Evolutionary conservation across 2,329 filamentous ascomycete genomes (phyloP), one percentile per base, ranked within the genome.

Genomic region (Pleomassaria siparia): DNA sequence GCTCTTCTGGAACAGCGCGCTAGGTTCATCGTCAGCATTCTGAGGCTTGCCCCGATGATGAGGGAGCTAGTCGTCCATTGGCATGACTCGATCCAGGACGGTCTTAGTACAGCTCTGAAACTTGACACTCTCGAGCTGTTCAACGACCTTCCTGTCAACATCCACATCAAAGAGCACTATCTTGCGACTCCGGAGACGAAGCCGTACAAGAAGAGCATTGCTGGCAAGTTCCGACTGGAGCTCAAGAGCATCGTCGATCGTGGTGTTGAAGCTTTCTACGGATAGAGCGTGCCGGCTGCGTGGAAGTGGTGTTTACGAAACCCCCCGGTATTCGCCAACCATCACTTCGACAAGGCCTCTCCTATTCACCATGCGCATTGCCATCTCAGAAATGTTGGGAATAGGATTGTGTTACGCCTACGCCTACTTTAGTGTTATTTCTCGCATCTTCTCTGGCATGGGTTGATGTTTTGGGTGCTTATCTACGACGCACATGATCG

Each of bases 51-150:
- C 4, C 63, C 66, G 0, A 48, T 59, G 15, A 58, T 71, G 11
- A 45, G 51, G 20, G 46, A 64, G 13, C 44, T 71, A 1, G 25
- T 43, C 4, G 56, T 71, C n/a, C 51, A 64, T 24, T 71, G 66
- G 66, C 56, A 68, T 44, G 66, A 71, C 44, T 63, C 66, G 7
- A 54, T 54, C 2, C 40, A 59, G 10, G 64, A 69, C 25, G 41
- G 52, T 4, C 59, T 59, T 36, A 56, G 51, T 13, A 41, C 48
- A 2, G 45, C 36, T 28, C 41, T 68, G 11, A 64, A 59, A 47
- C 40, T 52, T 4, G 58, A 67, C 12, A 51, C 60, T 10, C 51
- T 67, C 7, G 50, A 47, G n/a, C 44, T 35, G 2, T 68, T 70
- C 41, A 32, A 57, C 16, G 37, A 46, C 13, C 49, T 68, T 9